Evolutionary conservation across 108 stramenopile species (phyloP).

Genomic region (Skeletonema menzelii): DNA sequence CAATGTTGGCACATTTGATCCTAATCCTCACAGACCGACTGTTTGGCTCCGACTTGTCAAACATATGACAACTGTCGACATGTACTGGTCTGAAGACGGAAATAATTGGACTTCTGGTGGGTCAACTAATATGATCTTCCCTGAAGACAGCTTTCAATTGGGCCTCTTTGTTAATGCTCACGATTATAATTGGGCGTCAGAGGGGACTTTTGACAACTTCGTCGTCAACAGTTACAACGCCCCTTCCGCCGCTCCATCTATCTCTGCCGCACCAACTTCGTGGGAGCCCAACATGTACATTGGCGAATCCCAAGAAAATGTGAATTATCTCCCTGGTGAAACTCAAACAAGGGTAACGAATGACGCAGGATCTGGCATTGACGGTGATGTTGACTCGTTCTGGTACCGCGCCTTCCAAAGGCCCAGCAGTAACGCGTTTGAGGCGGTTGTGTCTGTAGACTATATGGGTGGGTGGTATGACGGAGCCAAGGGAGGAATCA

Average conservation of each 20-base stretch:
- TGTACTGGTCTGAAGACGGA: constrained; percentile 1
- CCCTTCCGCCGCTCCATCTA: constrained; percentile 15
- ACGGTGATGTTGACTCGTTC: background rate
- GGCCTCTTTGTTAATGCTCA: background rate
- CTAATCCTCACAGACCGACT: background rate
- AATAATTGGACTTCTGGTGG: background rate
- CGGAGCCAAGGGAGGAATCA: background rate
- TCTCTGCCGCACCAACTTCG: constrained; percentile 1
- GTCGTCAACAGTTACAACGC: constrained; percentile 9
- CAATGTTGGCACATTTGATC: background rate
- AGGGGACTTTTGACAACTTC: constrained; percentile 26
- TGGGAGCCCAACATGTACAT: background rate
- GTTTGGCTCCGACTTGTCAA: background rate
- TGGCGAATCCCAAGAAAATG: background rate
- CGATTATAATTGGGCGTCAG: background rate
- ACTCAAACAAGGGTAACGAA: background rate
- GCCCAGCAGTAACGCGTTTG: background rate
- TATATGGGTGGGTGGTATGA: background rate
- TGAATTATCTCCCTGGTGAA: background rate
- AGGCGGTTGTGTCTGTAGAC: background rate
- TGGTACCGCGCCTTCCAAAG: background rate
- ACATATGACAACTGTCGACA: background rate
- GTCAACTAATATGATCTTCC: background rate
- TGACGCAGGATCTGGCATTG: background rate
- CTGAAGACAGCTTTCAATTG: background rate